Percentiles rank a stretch among this genome's conserved stretches.
Evolutionary conservation across 1,139 yeast species (phyloP).

Genomic region (Yamadazyma kanchanaburiensis): DNA sequence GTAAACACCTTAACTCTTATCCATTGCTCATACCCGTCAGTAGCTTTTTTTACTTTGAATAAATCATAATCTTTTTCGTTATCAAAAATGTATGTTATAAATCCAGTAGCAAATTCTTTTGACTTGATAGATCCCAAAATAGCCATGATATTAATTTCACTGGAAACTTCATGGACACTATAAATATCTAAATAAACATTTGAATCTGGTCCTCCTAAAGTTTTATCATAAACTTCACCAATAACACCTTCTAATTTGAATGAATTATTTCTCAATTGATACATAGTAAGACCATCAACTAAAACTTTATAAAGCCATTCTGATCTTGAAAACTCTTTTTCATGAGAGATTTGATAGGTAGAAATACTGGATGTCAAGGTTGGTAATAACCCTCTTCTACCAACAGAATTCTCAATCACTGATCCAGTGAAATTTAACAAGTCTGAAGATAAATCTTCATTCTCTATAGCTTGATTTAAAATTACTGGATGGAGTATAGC

Average conservation of each 20-base stretch:
- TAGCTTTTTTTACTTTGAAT: constrained; percentile 47
- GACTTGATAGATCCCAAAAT: constrained; percentile 36
- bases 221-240: constrained; percentile 46
- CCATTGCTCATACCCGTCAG: constrained; percentile 70
- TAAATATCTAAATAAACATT: constrained; percentile 50
- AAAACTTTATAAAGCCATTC: constrained; percentile 57
- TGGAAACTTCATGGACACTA: constrained; percentile 58
- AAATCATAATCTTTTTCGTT: constrained; percentile 41
- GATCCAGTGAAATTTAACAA: constrained; percentile 39
- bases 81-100: constrained; percentile 42
- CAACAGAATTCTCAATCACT: constrained; percentile 49
- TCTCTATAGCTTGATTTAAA: constrained; percentile 8
- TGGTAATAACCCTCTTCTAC: constrained; percentile 72
- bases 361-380: constrained; percentile 44
- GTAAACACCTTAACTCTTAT: constrained; percentile 58
- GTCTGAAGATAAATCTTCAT: constrained; percentile 15
- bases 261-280: constrained; percentile 54
- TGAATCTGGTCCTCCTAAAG: constrained; percentile 18
- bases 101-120: constrained; percentile 28
- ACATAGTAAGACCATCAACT: constrained; percentile 41
- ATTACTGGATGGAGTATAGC: constrained; percentile 17
- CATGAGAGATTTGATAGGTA: constrained; percentile 31
- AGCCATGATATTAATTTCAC: constrained; percentile 49
- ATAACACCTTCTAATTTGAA: constrained; percentile 61
- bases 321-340: constrained; percentile 32